Evolutionary conservation across 225 moss, liverwort and hornwort genomes (phyloP), one percentile per base, ranked within the genome.

Genomic region (Bryoerythrophyllum caledonicum): DNA sequence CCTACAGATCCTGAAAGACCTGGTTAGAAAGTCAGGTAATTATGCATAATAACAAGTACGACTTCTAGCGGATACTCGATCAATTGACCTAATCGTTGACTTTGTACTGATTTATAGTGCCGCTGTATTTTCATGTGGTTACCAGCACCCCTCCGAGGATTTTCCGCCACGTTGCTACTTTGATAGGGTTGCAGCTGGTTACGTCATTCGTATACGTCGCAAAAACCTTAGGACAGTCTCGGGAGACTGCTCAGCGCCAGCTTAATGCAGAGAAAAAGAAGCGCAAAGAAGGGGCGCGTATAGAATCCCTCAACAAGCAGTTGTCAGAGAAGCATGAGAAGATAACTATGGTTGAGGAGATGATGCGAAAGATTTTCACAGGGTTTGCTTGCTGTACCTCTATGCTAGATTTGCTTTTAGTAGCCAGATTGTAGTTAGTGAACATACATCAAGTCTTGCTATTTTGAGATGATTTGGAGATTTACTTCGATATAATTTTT

Each of bases 361-460:
- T 99, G 97, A 95, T 99, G 95, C 84, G 99, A 62, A 99, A 93
- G 82, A 86, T 95, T 63, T 93, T 93, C 63, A 95, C 95, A 69
- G 99, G 99, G 94, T 96, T 60, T 65, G 93, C 77, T 54, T 78
- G 27, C 75, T 79, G 55, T 34, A 64, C 41, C 52, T 44, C 20
- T 78, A 9, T 62, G 70, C 67, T 56, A 63, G 37, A 75, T 57
- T 72, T 16, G 51, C 37, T 44, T 43, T 41, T 78, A 43, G 15
- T 56, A 71, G 57, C 59, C 23, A 32, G 62, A 62, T n/a, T 75
- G 32, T 74, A 19, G 67, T 51, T 28, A 70, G 56, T 40, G 74
- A 70, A 49, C 34, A n/a, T 34, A 49, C 8, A 16, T 16, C 7
- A 48, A 24, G 60, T 20, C 55, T 55, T 78, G 65, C 34, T 51